Base-by-base conservation (phyloP, 768 basidiomycete species). In the Psilocybe subaeruginosa region DNA sequence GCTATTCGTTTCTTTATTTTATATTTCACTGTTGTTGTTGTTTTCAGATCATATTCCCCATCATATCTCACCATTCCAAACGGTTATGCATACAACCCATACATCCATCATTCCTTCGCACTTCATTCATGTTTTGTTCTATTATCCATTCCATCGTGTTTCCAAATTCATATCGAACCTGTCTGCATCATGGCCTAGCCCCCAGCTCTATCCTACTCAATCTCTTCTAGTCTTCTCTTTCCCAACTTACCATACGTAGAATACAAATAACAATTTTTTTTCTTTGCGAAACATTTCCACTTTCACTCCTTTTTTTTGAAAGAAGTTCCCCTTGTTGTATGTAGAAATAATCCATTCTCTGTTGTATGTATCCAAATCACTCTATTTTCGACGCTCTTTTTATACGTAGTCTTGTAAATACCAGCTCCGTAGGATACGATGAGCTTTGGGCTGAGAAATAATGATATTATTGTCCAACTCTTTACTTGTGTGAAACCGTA, bases 41-140 rank as follows among this genome's bases (percentile, higher is more conserved):
- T 43, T 43, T 43, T 43, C 41, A 43, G n/a, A 43, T 43, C 41
- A 43, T 43, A 43, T 43, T 16, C 41, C 11, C 41, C 41, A 43
- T 43, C 41, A 43, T 43, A 43, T 43, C 41, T 12, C 11, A 43
- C 41, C 41, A 43, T 43, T 43, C 41, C 41, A 27, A 50, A 50
- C 29, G 33, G 23, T 37, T 54, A 31, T 31, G 52, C 52, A 30
- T 4, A 33, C 29, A 30, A 17, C 46, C 59, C 49, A 39, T 48
- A 43, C 30, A 45, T 53, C 37, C 49, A 19, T 17, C 19, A 4
- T 48, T 59, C n/a, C 39, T 31, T 46, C 4, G 8, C 49, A 8
- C 39, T 53, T 29, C 29, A 16, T 53, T 39, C 50, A 59, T 53
- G 48, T 58, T 59, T 43, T n/a, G 17, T 31, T 27, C 19, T 50